A percentile compares a stretch with the other conserved stretches of the same genome.
These are phyloP conservation scores for Amauroascus verrucosus DNA, from an alignment of 2,329 filamentous ascomycete species.

Conservation along the genomic window DNA sequence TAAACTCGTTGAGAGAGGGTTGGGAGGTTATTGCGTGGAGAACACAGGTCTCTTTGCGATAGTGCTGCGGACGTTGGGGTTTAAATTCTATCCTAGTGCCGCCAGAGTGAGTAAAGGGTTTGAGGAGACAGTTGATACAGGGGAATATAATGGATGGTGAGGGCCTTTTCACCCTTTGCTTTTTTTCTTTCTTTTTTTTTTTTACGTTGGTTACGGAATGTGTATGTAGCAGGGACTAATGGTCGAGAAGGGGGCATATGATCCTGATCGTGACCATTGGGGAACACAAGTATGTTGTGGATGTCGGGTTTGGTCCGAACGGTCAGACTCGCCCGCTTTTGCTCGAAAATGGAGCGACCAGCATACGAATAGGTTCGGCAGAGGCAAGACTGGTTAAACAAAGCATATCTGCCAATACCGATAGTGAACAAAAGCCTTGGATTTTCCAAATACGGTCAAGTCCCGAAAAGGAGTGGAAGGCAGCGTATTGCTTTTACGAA, in stretches of 20 bases:
- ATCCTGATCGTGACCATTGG: constrained; percentile 51
- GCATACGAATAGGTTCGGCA: constrained; percentile 43
- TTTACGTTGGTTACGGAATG: background rate
- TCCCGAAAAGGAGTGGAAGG: constrained; percentile 44
- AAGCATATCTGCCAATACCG: constrained; percentile 38
- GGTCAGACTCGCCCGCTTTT: constrained; percentile 49
- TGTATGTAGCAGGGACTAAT: too few relatives aligned
- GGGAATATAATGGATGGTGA: constrained; percentile 42
- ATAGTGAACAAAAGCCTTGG: constrained; percentile 45
- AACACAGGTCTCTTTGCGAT: constrained; percentile 46
- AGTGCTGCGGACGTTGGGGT: constrained; percentile 45
- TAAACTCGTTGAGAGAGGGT: constrained; percentile 42
- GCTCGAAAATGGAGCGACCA: constrained; percentile 35
- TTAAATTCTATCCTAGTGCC: constrained; percentile 45
- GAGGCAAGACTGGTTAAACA: constrained; percentile 46
- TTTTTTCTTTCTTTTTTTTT: background rate
- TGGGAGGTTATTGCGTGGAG: constrained; percentile 55
- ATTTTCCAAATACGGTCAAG: constrained; percentile 52
- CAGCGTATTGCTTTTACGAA: constrained; percentile 56
- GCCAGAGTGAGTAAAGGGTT: constrained; percentile 37
- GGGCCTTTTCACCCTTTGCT: constrained; percentile 8
- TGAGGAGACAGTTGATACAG: constrained; percentile 27
- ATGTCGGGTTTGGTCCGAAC: constrained; percentile 57
- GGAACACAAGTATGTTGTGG: constrained; percentile 39
- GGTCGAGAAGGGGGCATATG: constrained; percentile 41